These are phyloP conservation scores for Hypericum androsaemum DNA, from an alignment of 345 rosid genomes.

Conservation along the genomic window DNA sequence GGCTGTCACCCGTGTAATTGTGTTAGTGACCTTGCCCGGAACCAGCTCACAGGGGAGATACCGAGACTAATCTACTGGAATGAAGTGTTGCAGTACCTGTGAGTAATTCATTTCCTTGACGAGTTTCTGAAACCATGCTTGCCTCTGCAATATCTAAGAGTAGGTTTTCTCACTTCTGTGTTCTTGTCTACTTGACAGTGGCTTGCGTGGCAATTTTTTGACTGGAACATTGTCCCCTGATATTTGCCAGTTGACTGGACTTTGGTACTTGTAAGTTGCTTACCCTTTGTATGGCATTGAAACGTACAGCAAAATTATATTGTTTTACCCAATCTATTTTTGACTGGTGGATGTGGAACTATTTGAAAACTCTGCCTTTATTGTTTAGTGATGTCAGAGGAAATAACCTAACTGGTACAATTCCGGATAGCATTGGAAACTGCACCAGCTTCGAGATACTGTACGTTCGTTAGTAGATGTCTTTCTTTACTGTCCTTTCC, in stretches of 20 bases:
- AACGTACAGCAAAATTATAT: neutral
- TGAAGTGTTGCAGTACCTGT: constrained; percentile 94
- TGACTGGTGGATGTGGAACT: too few relatives aligned
- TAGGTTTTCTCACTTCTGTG: too few relatives aligned
- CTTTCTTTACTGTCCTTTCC: neutral
- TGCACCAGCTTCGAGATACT: constrained; percentile 91
- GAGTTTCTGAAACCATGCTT: too few relatives aligned
- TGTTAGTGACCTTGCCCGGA: constrained; percentile 73
- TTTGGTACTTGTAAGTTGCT: constrained; percentile 90
- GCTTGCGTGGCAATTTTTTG: constrained; percentile 70
- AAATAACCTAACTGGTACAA: constrained; percentile 65
- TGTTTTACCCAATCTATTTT: neutral
- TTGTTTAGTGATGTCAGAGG: constrained; percentile 81
- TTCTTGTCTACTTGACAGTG: constrained; percentile 30
- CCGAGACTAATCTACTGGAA: constrained; percentile 90
- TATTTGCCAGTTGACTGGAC: constrained; percentile 86
- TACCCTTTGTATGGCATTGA: neutral
- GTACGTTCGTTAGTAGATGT: constrained; percentile 28
- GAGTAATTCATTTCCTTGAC: constrained; percentile 10
- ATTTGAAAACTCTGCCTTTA: neutral
- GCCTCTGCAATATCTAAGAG: too few relatives aligned
- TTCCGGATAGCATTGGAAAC: constrained; percentile 88
- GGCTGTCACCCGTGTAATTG: neutral
- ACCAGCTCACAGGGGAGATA: constrained; percentile 73
- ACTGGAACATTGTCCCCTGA: constrained; percentile 75